Conservation (phyloP, 768 basidiomycete species). For the Suillus spraguei region DNA sequence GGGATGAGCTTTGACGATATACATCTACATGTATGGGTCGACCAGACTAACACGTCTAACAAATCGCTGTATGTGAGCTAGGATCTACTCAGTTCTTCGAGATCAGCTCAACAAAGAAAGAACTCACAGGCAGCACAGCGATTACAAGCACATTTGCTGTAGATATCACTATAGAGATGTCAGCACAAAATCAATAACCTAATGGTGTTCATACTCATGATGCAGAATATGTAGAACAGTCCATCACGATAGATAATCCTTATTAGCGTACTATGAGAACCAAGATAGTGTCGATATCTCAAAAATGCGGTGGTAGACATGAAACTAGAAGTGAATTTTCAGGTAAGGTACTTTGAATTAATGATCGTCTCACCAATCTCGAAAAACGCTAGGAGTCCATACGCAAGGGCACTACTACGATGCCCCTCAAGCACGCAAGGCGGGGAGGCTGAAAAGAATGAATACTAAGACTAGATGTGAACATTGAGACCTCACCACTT, state of each 20-base stretch:
- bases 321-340: slow-evolving; percentile 2
- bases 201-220: background rate
- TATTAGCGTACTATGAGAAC: slow-evolving; percentile 6
- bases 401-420: slow-evolving; percentile 5
- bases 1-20: background rate
- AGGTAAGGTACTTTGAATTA: background rate
- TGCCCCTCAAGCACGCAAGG: slow-evolving; percentile 5
- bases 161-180: background rate
- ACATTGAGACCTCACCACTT: background rate
- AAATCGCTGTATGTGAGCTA: background rate
- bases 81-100: background rate
- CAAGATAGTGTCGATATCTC: slow-evolving; percentile 10
- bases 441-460: background rate
- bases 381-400: slow-evolving; percentile 8
- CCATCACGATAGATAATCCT: slow-evolving; percentile 10
- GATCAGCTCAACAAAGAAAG: background rate
- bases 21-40: background rate
- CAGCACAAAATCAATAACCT: background rate
- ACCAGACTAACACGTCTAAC: background rate
- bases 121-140: background rate
- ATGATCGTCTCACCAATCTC: slow-evolving; percentile 10
- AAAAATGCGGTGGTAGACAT: slow-evolving; percentile 5
- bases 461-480: background rate
- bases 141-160: background rate
- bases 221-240: slow-evolving; percentile 2